Base-by-base conservation (phyloP, 1,284 basidiomycete species). In the Cystobasidiaceae sp. region DNA sequence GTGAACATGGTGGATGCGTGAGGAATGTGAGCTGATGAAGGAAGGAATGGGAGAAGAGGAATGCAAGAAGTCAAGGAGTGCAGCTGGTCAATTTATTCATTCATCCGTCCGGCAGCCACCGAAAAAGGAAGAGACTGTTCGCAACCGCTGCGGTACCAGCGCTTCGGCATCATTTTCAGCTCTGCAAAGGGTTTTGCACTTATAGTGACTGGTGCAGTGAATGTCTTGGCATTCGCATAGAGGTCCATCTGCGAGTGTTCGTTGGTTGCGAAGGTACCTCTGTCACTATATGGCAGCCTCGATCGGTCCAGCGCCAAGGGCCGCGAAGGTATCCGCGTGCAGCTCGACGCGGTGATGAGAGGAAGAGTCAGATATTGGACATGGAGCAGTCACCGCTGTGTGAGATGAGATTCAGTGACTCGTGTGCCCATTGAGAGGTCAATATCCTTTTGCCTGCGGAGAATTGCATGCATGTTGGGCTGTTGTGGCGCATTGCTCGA, bases 241-340 rank as follows among this genome's bases (percentile, higher is more conserved):
- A n/a, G n/a, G n/a, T n/a, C n/a, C n/a, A n/a, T n/a, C n/a, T n/a
- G n/a, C n/a, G n/a, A n/a, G n/a, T n/a, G n/a, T n/a, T n/a, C n/a
- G n/a, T n/a, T n/a, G n/a, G n/a, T n/a, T n/a, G n/a, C n/a, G n/a
- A n/a, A n/a, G n/a, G n/a, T 39, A n/a, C 37, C 37, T 11, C 17
- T 50, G 28, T 11, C 27, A 8, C 48, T 19, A 4, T 32, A 11
- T 50, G 27, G 34, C 37, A 27, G 19, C 28, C 8, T 32, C 48
- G 48, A 50, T 50, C 48, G n/a, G n/a, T n/a, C n/a, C n/a, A 50
- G 21, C 17, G 48, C 48, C 48, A 50, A 50, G 48, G 48, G 48
- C 48, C 48, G 21, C 28, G 28, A 50, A 32, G 48, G 48, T 50
- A n/a, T 23, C 27, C 17, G 5, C 48, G 19, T 17, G 48, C 28